phyloP scores from a whole-genome alignment of 148 eudicot genomes.

The Silene uniflora region DNA sequence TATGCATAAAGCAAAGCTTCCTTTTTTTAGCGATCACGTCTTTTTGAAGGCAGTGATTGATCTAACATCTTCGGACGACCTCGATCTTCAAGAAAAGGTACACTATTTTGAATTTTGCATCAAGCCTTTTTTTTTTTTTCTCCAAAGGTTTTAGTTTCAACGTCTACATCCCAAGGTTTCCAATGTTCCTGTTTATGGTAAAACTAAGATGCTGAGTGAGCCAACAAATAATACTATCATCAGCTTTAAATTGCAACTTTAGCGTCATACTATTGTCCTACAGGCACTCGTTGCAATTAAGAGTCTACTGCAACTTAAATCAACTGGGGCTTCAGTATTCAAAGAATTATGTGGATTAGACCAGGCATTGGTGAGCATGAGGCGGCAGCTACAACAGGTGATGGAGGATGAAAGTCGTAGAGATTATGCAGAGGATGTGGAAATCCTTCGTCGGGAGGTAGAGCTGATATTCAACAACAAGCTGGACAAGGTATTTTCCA shows the following conservation, averaged over 20 bases:
- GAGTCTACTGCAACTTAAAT: no score
- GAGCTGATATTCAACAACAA: conserved; percentile 53
- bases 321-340: no score
- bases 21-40: conserved; percentile 50
- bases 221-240: no score
- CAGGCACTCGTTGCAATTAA: no score
- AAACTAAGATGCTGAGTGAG: no score
- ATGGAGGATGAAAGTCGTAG: conserved; percentile 47
- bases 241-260: not conserved
- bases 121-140: no score
- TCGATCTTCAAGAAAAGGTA: no score
- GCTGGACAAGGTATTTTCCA: conserved; percentile 42
- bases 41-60: conserved; percentile 70
- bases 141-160: not conserved
- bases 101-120: not conserved
- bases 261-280: conserved; percentile 17
- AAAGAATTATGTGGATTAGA: no score
- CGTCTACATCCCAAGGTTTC: not conserved
- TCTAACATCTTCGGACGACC: conserved; percentile 51
- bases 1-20: conserved; percentile 36
- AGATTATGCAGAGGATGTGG: conserved; percentile 69
- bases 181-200: not conserved
- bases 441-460: conserved; percentile 76
- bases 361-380: conserved; percentile 58
- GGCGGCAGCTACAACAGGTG: conserved; percentile 51